Conservation (phyloP, 225 moss, liverwort and hornwort species). For the Climacium dendroides region DNA sequence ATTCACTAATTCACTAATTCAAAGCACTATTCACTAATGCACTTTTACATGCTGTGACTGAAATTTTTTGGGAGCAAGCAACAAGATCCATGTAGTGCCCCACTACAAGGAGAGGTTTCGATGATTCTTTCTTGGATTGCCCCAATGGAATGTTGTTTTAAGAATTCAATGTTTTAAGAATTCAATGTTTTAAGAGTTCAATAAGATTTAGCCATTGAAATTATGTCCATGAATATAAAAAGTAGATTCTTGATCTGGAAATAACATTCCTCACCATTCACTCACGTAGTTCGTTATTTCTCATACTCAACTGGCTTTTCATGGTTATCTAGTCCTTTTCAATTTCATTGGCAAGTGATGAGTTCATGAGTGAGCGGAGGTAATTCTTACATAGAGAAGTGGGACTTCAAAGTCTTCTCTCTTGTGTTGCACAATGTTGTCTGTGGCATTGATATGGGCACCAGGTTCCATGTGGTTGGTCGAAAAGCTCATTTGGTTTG, state of each 20-base stretch:
- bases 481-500: slow-evolving; percentile 84
- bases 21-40: background rate
- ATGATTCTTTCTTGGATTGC: background rate
- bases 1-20: background rate
- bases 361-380: background rate
- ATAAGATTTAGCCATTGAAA: background rate
- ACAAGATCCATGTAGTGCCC: background rate
- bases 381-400: slow-evolving; percentile 28
- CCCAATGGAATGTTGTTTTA: background rate
- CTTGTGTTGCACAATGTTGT: slow-evolving; percentile 60
- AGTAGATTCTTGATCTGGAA: background rate
- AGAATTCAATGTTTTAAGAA: too few relatives aligned
- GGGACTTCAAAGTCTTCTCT: slow-evolving; percentile 85
- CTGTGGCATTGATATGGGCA: slow-evolving; percentile 71
- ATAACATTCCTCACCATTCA: background rate
- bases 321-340: background rate
- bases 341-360: background rate
- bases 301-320: background rate
- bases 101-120: background rate
- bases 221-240: background rate
- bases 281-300: too few relatives aligned
- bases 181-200: too few relatives aligned
- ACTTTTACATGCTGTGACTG: fast-evolving
- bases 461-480: slow-evolving; percentile 98
- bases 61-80: background rate